A percentile compares a stretch with the other conserved stretches of the same genome.
phyloP scores from a whole-genome alignment of 768 basidiomycete species.

The Trametes coccinea region DNA sequence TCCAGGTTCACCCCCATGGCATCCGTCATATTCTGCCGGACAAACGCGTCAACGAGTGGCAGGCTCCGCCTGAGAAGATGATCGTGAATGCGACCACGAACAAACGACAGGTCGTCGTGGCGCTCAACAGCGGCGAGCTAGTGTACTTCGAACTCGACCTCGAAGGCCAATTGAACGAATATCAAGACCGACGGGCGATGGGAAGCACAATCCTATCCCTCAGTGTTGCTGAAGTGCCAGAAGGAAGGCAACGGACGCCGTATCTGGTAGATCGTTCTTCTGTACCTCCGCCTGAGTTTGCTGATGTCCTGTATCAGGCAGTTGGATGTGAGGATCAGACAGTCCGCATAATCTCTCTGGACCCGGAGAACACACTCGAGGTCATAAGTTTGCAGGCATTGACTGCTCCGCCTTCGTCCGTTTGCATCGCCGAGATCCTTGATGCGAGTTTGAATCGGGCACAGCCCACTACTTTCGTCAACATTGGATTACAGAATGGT shows the following conservation, averaged over 20 bases:
- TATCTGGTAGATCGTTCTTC: constrained; percentile 72
- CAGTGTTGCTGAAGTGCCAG: constrained; percentile 93
- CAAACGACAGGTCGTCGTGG: constrained; percentile 95
- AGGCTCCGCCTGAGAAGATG: constrained; percentile 79
- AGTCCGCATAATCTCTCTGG: constrained; percentile 94
- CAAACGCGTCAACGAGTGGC: constrained; percentile 94
- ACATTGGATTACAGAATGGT: constrained; percentile 96
- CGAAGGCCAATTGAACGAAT: constrained; percentile 96
- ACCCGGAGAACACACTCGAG: constrained; percentile 93
- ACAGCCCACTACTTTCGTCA: constrained; percentile 94
- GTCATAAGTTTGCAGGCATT: constrained; percentile 95
- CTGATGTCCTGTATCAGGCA: constrained; percentile 54
- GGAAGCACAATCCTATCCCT: constrained; percentile 92
- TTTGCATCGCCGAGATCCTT: constrained; percentile 97
- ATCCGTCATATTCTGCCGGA: constrained; percentile 93
- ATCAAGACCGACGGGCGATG: constrained; percentile 96
- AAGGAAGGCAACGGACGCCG: constrained; percentile 89
- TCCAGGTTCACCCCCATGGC: constrained; percentile 96
- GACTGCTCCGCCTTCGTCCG: constrained; percentile 92
- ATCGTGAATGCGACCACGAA: constrained; percentile 96
- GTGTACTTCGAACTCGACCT: constrained; percentile 98
- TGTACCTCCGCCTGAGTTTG: not conserved
- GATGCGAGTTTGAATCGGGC: constrained; percentile 97
- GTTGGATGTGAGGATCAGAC: constrained; percentile 99
- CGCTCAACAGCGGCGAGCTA: constrained; percentile 91